phyloP scores from a whole-genome alignment of 768 basidiomycete species.

The Lanmaoa rubissima region DNA sequence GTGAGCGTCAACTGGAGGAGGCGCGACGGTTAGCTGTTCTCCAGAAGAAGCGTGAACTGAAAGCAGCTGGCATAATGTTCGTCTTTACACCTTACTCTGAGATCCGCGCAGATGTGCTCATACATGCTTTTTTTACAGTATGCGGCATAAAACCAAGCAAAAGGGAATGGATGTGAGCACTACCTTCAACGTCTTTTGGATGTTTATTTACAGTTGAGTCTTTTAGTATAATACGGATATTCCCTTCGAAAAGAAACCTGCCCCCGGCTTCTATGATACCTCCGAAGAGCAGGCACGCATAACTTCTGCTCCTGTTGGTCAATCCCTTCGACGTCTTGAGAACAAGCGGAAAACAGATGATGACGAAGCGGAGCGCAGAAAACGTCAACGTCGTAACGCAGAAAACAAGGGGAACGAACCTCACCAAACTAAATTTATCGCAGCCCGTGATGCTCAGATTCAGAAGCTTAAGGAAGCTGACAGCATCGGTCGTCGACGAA shows the following conservation, averaged over 20 bases:
- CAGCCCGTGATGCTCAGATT: conserved; percentile 97
- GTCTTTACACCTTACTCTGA: conserved; percentile 28
- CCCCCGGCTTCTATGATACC: conserved; percentile 95
- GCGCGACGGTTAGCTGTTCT: conserved; percentile 90
- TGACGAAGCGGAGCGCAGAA: conserved; percentile 91
- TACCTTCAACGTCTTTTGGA: neutral
- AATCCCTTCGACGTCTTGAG: conserved; percentile 86
- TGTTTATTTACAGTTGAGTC: neutral
- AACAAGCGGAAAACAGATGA: conserved; percentile 94
- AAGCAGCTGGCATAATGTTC: conserved; percentile 96
- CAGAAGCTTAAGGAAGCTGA: conserved; percentile 98
- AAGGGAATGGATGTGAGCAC: conserved; percentile 92
- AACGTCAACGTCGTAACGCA: conserved; percentile 71
- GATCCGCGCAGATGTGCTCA: conserved; percentile 1
- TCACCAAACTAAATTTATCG: conserved; percentile 91
- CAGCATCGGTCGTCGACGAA: conserved; percentile 84
- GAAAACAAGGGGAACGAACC: conserved; percentile 64
- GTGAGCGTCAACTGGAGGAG: conserved; percentile 96
- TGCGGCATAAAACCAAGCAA: conserved; percentile 92
- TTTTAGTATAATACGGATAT: conserved; percentile 94
- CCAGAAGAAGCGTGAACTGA: conserved; percentile 97
- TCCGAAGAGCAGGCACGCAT: conserved; percentile 88
- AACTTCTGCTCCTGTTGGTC: conserved; percentile 87
- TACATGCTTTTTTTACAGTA: conserved; percentile 41
- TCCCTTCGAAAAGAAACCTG: conserved; percentile 96